Conservation (phyloP, 2,329 filamentous ascomycete genomes). For the Epichloe festucae region DNA sequence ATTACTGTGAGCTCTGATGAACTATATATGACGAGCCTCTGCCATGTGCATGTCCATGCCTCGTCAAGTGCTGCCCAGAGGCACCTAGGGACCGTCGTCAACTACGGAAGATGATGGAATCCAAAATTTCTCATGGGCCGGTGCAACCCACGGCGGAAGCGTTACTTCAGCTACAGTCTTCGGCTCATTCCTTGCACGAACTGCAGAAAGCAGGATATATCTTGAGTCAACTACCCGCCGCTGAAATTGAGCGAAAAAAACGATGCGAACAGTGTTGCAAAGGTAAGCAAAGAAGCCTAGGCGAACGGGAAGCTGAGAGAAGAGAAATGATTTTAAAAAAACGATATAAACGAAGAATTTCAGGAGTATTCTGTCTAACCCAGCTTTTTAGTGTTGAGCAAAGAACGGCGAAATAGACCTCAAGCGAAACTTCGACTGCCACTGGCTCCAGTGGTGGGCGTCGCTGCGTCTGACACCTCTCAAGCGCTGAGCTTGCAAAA, state of each 20-base stretch:
- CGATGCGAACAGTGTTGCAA: constrained; percentile 17
- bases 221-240: constrained; percentile 11
- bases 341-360: too few relatives aligned
- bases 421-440: neutral
- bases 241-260: constrained; percentile 19
- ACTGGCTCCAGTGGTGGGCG: neutral
- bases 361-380: neutral
- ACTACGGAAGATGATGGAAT: neutral
- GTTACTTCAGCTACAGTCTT: constrained; percentile 8
- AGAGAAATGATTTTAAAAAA: neutral
- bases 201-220: constrained; percentile 16
- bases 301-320: neutral
- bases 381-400: neutral
- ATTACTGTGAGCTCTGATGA: neutral
- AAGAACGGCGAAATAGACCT: neutral
- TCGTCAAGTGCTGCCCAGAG: neutral
- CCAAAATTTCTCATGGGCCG: constrained; percentile 4
- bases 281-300: constrained; percentile 7
- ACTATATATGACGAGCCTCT: neutral
- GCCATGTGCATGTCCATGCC: neutral
- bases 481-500: neutral
- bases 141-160: constrained; percentile 12
- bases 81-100: neutral
- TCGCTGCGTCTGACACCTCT: neutral
- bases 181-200: constrained; percentile 9